Percentiles rank a stretch among this genome's conserved stretches.
phyloP scores from a whole-genome alignment of 495 filamentous ascomycete species.

The Saxophila tyrrhenica region DNA sequence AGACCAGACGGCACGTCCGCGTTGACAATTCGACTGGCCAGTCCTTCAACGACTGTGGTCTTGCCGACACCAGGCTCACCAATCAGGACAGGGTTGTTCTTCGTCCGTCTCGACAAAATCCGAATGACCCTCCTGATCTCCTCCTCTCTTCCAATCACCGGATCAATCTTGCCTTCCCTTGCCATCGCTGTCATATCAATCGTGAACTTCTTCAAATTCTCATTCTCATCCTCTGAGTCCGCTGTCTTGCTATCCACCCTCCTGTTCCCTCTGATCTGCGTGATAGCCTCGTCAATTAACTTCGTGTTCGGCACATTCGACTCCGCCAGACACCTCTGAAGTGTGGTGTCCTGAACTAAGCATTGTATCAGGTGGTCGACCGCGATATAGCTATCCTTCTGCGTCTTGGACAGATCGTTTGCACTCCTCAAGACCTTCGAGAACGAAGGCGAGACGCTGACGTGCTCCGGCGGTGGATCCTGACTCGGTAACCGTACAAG shows the following conservation, averaged over 20 bases:
- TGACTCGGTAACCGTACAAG: slow-evolving; percentile 86
- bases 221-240: slow-evolving; percentile 77
- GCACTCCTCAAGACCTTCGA: slow-evolving; percentile 70
- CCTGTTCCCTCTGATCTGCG: slow-evolving; percentile 79
- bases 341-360: slow-evolving; percentile 62
- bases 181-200: slow-evolving; percentile 95
- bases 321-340: slow-evolving; percentile 65
- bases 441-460: slow-evolving; percentile 69
- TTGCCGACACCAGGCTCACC: slow-evolving; percentile 98
- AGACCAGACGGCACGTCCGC: slow-evolving; percentile 90
- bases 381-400: slow-evolving; percentile 89
- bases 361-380: slow-evolving; percentile 86
- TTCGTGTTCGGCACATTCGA: slow-evolving; percentile 87
- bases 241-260: slow-evolving; percentile 92
- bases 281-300: slow-evolving; percentile 74
- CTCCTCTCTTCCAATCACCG: slow-evolving; percentile 93
- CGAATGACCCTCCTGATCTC: slow-evolving; percentile 90
- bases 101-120: slow-evolving; percentile 85
- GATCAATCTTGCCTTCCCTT: slow-evolving; percentile 93
- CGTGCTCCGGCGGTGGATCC: slow-evolving; percentile 81
- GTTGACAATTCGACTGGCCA: slow-evolving; percentile 93
- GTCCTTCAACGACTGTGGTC: slow-evolving; percentile 92
- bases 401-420: slow-evolving; percentile 84
- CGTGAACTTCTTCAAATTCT: slow-evolving; percentile 93
- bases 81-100: slow-evolving; percentile 95